These are phyloP conservation scores for Penicillium nordicum DNA, from an alignment of 2,329 filamentous ascomycete genomes.

Conservation along the genomic window DNA sequence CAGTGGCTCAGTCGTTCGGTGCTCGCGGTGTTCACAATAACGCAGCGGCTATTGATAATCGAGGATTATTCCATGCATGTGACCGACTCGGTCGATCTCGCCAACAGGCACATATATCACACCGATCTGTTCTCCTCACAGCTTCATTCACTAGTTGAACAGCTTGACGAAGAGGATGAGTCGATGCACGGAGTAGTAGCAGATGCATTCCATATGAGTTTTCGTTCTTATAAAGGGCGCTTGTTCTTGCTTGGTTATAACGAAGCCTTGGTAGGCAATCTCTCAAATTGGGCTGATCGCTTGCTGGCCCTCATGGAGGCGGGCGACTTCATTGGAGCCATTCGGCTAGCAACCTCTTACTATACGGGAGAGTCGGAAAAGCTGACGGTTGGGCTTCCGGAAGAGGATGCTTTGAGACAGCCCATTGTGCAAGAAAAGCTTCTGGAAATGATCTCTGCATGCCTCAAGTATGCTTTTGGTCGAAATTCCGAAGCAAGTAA, in stretches of 20 bases:
- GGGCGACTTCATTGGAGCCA: slow-evolving; percentile 91
- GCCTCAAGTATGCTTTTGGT: slow-evolving; percentile 81
- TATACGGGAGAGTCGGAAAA: slow-evolving; percentile 91
- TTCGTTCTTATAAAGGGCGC: slow-evolving; percentile 89
- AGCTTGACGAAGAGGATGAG: slow-evolving; percentile 78
- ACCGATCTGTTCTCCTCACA: slow-evolving; percentile 85
- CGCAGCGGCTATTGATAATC: slow-evolving; percentile 85
- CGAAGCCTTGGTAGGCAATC: slow-evolving; percentile 81
- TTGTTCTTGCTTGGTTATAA: slow-evolving; percentile 92
- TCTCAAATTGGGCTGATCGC: slow-evolving; percentile 97
- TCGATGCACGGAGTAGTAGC: slow-evolving; percentile 95
- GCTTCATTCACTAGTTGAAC: slow-evolving; percentile 78
- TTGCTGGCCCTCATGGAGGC: slow-evolving; percentile 92
- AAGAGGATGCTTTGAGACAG: slow-evolving; percentile 72
- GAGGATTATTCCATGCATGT: slow-evolving; percentile 86
- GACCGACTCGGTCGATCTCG: slow-evolving; percentile 89
- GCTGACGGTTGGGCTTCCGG: slow-evolving; percentile 86
- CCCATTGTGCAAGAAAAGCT: slow-evolving; percentile 82
- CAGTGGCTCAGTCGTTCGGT: slow-evolving; percentile 97
- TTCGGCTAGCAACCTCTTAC: slow-evolving; percentile 85
- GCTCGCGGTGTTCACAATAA: slow-evolving; percentile 85
- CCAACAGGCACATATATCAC: slow-evolving; percentile 91
- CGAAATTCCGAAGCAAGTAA: slow-evolving; percentile 52
- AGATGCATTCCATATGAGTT: slow-evolving; percentile 97
- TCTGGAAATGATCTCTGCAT: slow-evolving; percentile 89